Conservation (phyloP, 139 green algal genomes). For the Haematococcus lacustris region DNA sequence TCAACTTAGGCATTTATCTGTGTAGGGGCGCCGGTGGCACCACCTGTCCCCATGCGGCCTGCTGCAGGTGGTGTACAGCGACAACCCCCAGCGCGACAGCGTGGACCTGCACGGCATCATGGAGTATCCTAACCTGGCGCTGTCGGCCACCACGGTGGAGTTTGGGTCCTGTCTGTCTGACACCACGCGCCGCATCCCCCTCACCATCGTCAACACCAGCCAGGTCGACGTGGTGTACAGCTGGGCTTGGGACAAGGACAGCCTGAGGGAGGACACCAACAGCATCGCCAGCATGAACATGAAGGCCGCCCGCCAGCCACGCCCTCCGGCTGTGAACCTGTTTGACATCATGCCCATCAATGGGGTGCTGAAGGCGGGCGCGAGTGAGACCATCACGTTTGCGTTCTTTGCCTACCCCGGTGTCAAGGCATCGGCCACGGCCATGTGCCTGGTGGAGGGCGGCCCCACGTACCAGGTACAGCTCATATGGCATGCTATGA, state of each 20-base stretch:
- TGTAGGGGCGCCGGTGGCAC: too few relatives aligned
- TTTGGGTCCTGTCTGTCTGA: slow-evolving; percentile 71
- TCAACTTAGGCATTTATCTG: too few relatives aligned
- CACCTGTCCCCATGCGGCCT: too few relatives aligned
- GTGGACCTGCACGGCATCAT: slow-evolving; percentile 58
- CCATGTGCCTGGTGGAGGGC: slow-evolving; percentile 62
- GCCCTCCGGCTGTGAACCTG: slow-evolving; percentile 32
- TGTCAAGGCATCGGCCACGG: slow-evolving; percentile 29
- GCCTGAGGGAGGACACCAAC: slow-evolving; percentile 28
- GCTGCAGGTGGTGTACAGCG: not conserved
- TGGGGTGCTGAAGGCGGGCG: slow-evolving; percentile 47
- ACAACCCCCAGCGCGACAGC: slow-evolving; percentile 30
- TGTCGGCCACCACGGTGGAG: slow-evolving; percentile 32
- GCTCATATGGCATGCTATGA: not conserved
- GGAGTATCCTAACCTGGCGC: slow-evolving; percentile 63
- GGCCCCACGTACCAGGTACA: slow-evolving; percentile 44
- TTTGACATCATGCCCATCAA: slow-evolving; percentile 77
- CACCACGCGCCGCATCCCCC: slow-evolving; percentile 42
- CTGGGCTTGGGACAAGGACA: slow-evolving; percentile 51
- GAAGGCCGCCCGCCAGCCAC: slow-evolving; percentile 11
- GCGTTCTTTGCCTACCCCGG: slow-evolving; percentile 63
- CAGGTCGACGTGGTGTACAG: slow-evolving; percentile 41
- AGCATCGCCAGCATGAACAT: slow-evolving; percentile 26
- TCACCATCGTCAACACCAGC: slow-evolving; percentile 56
- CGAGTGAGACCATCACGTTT: slow-evolving; percentile 49